These are phyloP conservation scores for Exophiala bonariae DNA, from an alignment of 2,329 filamentous ascomycete species.

Conservation along the genomic window DNA sequence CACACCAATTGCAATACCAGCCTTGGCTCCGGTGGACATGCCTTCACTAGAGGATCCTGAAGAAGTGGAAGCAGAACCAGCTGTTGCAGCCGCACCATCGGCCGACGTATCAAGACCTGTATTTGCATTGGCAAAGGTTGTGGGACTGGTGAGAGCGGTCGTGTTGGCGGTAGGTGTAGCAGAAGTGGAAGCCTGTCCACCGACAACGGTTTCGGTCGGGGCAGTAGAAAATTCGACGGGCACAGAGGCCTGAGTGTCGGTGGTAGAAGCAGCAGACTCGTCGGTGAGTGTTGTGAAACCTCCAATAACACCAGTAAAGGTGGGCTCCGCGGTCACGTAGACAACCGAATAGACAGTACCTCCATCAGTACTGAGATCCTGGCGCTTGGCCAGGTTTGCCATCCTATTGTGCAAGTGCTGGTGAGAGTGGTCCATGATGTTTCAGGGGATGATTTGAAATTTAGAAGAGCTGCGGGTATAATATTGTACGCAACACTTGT, in stretches of 20 bases:
- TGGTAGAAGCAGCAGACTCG: constrained; percentile 3
- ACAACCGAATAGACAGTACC: constrained; percentile 37
- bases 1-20: constrained; percentile 82
- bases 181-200: no score
- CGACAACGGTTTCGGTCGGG: constrained; percentile 13
- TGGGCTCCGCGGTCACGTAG: constrained; percentile 54
- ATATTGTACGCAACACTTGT: neutral
- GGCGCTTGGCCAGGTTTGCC: constrained; percentile 22
- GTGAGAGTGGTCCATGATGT: constrained; percentile 13
- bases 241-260: constrained; percentile 4
- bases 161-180: constrained; percentile 16
- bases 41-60: constrained; percentile 34
- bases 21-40: constrained; percentile 58
- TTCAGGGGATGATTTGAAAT: neutral
- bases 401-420: constrained; percentile 20
- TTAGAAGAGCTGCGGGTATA: neutral
- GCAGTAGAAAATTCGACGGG: constrained; percentile 7
- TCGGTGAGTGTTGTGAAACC: constrained; percentile 45
- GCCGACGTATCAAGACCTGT: constrained; percentile 8
- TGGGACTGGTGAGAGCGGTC: constrained; percentile 17
- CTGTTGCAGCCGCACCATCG: constrained; percentile 19
- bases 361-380: constrained; percentile 21
- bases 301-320: constrained; percentile 52
- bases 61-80: constrained; percentile 9
- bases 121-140: constrained; percentile 9